Conservation (phyloP, 2,329 filamentous ascomycete species). For the Parascedosporium putredinis region DNA sequence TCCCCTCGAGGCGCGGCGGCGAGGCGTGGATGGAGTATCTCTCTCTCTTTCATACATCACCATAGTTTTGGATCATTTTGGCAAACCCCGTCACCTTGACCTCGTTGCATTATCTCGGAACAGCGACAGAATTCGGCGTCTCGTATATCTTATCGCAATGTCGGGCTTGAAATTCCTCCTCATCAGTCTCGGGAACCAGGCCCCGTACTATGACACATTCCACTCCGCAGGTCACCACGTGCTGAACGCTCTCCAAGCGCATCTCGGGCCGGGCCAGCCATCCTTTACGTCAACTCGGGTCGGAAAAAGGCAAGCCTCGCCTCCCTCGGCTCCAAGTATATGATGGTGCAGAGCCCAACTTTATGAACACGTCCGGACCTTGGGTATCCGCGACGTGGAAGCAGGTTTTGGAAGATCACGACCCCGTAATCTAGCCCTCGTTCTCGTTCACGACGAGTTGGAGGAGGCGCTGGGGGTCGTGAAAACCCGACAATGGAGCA, state of each 20-base stretch:
- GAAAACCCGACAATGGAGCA: slow-evolving; percentile 49
- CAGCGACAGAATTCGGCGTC: too few species aligned
- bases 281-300: slow-evolving; percentile 33
- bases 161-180: slow-evolving; percentile 48
- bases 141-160: not conserved
- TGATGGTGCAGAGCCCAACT: slow-evolving; percentile 63
- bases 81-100: too few species aligned
- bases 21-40: too few species aligned
- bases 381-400: slow-evolving; percentile 59
- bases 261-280: slow-evolving; percentile 35
- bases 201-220: slow-evolving; percentile 63
- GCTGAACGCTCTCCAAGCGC: slow-evolving; percentile 48
- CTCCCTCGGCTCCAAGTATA: slow-evolving; percentile 42
- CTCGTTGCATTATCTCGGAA: too few species aligned
- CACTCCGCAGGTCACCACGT: slow-evolving; percentile 82
- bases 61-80: too few species aligned
- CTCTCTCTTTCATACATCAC: too few species aligned
- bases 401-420: slow-evolving; percentile 33
- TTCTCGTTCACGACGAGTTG: slow-evolving; percentile 84
- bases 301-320: slow-evolving; percentile 43
- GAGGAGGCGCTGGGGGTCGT: slow-evolving; percentile 62
- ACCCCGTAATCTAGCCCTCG: slow-evolving; percentile 32
- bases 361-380: slow-evolving; percentile 79
- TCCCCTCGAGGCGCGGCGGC: too few species aligned
- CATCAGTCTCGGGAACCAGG: slow-evolving; percentile 79